These are phyloP conservation scores for Albatrellus ellisii DNA, from an alignment of 768 basidiomycete species.

Conservation along the genomic window DNA sequence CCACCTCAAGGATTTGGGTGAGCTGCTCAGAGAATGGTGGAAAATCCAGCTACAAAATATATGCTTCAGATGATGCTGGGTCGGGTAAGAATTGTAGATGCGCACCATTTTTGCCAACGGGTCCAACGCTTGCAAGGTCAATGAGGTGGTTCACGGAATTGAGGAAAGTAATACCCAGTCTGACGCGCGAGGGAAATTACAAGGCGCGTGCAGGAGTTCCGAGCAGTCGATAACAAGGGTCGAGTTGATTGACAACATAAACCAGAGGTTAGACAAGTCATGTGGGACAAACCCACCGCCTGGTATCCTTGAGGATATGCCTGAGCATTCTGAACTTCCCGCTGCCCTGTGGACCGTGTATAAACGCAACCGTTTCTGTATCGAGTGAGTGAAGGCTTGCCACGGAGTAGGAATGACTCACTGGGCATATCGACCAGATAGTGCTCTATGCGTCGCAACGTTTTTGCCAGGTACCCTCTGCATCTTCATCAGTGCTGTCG, in stretches of 20 bases:
- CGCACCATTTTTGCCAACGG: slow-evolving; percentile 91
- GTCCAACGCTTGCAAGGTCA: slow-evolving; percentile 82
- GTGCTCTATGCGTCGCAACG: slow-evolving; percentile 61
- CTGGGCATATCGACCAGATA: slow-evolving; percentile 75
- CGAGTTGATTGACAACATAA: slow-evolving; percentile 6
- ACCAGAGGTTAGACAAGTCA: neutral
- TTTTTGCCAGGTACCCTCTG: slow-evolving; percentile 67
- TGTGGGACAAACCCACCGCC: slow-evolving; percentile 28
- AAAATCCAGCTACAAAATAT: slow-evolving; percentile 55
- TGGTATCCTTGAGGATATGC: slow-evolving; percentile 34
- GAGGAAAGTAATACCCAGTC: slow-evolving; percentile 78
- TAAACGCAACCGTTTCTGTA: slow-evolving; percentile 59
- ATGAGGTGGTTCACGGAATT: slow-evolving; percentile 72
- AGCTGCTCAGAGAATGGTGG: slow-evolving; percentile 70
- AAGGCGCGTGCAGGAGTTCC: slow-evolving; percentile 53
- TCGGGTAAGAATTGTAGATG: neutral
- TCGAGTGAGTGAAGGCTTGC: slow-evolving; percentile 4
- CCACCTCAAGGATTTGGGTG: slow-evolving; percentile 72
- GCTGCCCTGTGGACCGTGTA: slow-evolving; percentile 77
- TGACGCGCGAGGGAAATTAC: slow-evolving; percentile 61
- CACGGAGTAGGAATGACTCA: slow-evolving; percentile 19
- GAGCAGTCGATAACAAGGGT: slow-evolving; percentile 76
- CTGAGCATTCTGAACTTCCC: slow-evolving; percentile 58
- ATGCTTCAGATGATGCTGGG: neutral
- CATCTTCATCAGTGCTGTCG: slow-evolving; percentile 10